A percentile compares a stretch with the other conserved stretches of the same genome.
Evolutionary conservation across 2,329 filamentous ascomycete genomes (phyloP).

Genomic region (Pseudogymnoascus sp.): DNA sequence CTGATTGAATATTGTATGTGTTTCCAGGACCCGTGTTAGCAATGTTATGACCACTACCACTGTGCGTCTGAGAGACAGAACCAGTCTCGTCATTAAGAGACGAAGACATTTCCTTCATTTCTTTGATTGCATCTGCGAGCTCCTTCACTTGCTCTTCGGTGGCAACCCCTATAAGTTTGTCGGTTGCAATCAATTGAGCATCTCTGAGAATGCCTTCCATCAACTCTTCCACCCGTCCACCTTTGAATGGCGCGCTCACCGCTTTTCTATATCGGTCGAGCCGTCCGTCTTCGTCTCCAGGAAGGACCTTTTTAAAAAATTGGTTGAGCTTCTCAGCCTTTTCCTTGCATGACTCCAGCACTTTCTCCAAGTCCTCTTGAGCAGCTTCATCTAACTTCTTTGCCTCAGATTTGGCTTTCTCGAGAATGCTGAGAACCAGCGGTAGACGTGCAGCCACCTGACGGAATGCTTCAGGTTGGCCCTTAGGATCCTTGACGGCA

Average conservation of each 20-base stretch:
- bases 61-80: too few species aligned
- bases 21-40: too few species aligned
- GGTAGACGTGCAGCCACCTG: slow-evolving; percentile 19
- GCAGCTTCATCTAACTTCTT: slow-evolving; percentile 7
- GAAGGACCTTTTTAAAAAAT: slow-evolving; percentile 19
- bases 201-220: slow-evolving; percentile 22
- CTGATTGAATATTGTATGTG: neutral
- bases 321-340: slow-evolving; percentile 20
- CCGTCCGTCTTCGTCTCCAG: slow-evolving; percentile 19
- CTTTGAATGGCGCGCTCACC: slow-evolving; percentile 16
- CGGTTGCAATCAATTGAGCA: slow-evolving; percentile 17
- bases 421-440: slow-evolving; percentile 17
- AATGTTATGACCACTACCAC: too few species aligned
- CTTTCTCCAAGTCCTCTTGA: slow-evolving; percentile 13
- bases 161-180: neutral
- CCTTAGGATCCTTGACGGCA: slow-evolving; percentile 19
- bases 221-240: slow-evolving; percentile 18
- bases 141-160: too few species aligned
- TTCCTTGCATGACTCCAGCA: slow-evolving; percentile 17
- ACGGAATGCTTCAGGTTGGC: slow-evolving; percentile 21
- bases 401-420: slow-evolving; percentile 14
- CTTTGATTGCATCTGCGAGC: too few species aligned
- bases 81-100: too few species aligned
- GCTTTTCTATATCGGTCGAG: slow-evolving; percentile 20
- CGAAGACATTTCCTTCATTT: too few species aligned